Conservation (phyloP, 2,329 filamentous ascomycete species). For the Dendryphion nanum region DNA sequence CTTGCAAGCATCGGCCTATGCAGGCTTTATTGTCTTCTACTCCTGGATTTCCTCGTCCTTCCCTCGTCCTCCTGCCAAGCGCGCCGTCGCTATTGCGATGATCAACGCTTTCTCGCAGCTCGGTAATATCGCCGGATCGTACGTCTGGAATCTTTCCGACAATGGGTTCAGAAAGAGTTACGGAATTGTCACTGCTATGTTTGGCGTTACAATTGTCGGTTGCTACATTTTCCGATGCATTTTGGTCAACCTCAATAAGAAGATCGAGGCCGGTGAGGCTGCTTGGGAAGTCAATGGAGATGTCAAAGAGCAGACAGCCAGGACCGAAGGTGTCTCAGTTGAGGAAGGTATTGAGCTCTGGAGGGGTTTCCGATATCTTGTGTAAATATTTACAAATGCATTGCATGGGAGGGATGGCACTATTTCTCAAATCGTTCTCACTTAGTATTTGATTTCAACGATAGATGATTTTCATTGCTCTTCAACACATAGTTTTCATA, state of each 20-base stretch:
- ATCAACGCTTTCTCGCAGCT: constrained; percentile 52
- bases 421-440: no score
- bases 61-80: constrained; percentile 60
- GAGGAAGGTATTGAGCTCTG: constrained; percentile 27
- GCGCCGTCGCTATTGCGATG: constrained; percentile 60
- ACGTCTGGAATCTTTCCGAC: constrained; percentile 60
- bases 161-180: constrained; percentile 65
- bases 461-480: no score
- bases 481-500: no score
- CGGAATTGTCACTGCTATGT: constrained; percentile 65
- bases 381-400: no score
- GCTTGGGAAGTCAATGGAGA: constrained; percentile 29
- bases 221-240: constrained; percentile 40
- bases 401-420: no score
- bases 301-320: constrained; percentile 29
- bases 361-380: constrained; percentile 33
- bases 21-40: constrained; percentile 40
- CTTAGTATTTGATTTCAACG: no score
- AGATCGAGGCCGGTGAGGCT: constrained; percentile 28
- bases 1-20: constrained; percentile 40
- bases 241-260: constrained; percentile 28
- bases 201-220: constrained; percentile 57
- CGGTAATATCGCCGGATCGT: constrained; percentile 53
- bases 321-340: constrained; percentile 24
- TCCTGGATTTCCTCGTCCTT: constrained; percentile 36